Evolutionary conservation across 306 rosid genomes (phyloP).

Genomic region (Citrullus colocynthis): DNA sequence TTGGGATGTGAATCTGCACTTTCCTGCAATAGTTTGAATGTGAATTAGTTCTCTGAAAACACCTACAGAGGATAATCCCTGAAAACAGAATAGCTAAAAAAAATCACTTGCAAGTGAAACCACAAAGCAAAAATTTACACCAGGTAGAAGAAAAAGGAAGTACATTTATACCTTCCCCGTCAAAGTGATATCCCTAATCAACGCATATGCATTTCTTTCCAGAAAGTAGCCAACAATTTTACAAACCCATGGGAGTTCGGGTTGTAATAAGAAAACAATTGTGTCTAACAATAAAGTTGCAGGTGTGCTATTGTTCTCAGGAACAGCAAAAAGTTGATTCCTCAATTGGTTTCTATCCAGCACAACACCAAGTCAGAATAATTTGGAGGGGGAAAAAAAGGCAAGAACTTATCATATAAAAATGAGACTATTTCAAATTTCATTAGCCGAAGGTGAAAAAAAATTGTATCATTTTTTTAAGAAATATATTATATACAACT

Average conservation of each 20-base stretch:
- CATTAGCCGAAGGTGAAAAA: background rate
- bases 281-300: slow-evolving; percentile 56
- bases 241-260: slow-evolving; percentile 83
- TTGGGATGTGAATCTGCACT: slow-evolving; percentile 16
- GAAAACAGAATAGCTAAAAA: background rate
- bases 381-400: background rate
- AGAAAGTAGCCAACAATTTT: slow-evolving; percentile 50
- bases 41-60: background rate
- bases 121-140: background rate
- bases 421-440: background rate
- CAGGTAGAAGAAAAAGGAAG: background rate
- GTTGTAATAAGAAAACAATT: slow-evolving; percentile 49
- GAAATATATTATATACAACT: background rate
- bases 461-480: background rate
- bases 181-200: slow-evolving; percentile 63
- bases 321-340: slow-evolving; percentile 50
- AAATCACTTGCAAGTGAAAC: background rate
- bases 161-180: slow-evolving; percentile 50
- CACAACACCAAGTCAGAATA: slow-evolving; percentile 21
- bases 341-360: slow-evolving; percentile 49
- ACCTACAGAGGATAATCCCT: background rate
- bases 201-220: slow-evolving; percentile 49
- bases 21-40: slow-evolving; percentile 39
- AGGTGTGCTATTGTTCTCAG: slow-evolving; percentile 33
- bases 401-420: background rate